phyloP scores from a whole-genome alignment of 805 yeast genomes.

The Priceomyces castillae region DNA sequence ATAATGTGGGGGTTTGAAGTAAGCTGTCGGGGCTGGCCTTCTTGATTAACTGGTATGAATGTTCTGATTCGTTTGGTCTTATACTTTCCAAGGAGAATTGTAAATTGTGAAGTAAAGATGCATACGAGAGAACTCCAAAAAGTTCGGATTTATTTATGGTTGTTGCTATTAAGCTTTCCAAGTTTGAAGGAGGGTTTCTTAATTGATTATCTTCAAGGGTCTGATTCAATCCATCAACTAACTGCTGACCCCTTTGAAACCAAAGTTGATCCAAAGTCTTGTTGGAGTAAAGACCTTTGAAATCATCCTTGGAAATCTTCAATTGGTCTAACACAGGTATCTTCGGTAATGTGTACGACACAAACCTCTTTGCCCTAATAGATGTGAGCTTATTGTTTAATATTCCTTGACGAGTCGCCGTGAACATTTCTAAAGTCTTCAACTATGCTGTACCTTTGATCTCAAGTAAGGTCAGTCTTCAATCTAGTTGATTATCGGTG shows the following conservation, averaged over 20 bases:
- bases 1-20: slow-evolving; percentile 44
- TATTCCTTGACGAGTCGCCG: background rate
- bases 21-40: slow-evolving; percentile 30
- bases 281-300: slow-evolving; percentile 35
- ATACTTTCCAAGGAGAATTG: slow-evolving; percentile 49
- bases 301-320: slow-evolving; percentile 24
- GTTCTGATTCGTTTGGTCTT: slow-evolving; percentile 22
- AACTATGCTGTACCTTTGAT: too few relatives aligned
- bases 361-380: slow-evolving; percentile 8
- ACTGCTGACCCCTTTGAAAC: slow-evolving; percentile 36
- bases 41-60: slow-evolving; percentile 10
- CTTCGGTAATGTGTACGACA: slow-evolving; percentile 35
- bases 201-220: slow-evolving; percentile 28
- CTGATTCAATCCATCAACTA: slow-evolving; percentile 35
- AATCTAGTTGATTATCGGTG: too few relatives aligned
- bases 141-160: slow-evolving; percentile 47
- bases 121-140: slow-evolving; percentile 41
- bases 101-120: slow-evolving; percentile 47
- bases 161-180: slow-evolving; percentile 34
- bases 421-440: background rate
- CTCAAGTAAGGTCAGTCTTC: too few relatives aligned
- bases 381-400: background rate
- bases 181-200: slow-evolving; percentile 23
- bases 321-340: slow-evolving; percentile 30
- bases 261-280: slow-evolving; percentile 34